These are phyloP conservation scores for Pachyrhizus erosus DNA, from an alignment of 306 rosid species.

Conservation along the genomic window DNA sequence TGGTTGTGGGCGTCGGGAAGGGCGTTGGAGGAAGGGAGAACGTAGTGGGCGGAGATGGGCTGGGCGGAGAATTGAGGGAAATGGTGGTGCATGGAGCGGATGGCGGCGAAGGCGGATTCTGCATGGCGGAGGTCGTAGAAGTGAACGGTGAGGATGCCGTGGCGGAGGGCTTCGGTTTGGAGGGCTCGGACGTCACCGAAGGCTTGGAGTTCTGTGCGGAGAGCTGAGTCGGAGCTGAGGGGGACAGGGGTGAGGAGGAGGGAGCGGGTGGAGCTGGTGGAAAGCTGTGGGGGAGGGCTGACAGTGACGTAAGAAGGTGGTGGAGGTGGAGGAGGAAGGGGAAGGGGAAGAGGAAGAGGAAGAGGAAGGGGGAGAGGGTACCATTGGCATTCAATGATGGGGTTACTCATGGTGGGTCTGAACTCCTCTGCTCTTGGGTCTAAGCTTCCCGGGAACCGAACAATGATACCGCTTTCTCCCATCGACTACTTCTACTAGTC, in stretches of 20 bases:
- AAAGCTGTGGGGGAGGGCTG: not conserved
- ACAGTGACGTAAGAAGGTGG: too few relatives aligned
- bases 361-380: not conserved
- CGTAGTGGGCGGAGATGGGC: constrained; percentile 70
- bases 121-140: constrained; percentile 27
- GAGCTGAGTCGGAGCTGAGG: not conserved
- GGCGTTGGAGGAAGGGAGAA: constrained; percentile 3
- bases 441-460: not conserved
- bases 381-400: not conserved
- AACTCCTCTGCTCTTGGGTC: not conserved
- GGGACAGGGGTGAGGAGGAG: constrained; percentile 1
- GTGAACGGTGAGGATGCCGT: constrained; percentile 1
- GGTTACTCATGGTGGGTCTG: not conserved
- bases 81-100: constrained; percentile 3
- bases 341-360: not conserved
- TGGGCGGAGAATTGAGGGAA: constrained; percentile 51
- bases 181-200: not conserved
- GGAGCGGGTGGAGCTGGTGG: not conserved
- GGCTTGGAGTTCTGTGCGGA: not conserved
- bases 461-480: constrained; percentile 1
- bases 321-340: not conserved
- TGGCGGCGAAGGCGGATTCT: not conserved
- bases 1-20: constrained; percentile 73
- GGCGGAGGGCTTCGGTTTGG: not conserved
- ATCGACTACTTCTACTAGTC: not conserved